Evolutionary conservation across 805 yeast species (phyloP).

Genomic region (Blastobotrys americana): DNA sequence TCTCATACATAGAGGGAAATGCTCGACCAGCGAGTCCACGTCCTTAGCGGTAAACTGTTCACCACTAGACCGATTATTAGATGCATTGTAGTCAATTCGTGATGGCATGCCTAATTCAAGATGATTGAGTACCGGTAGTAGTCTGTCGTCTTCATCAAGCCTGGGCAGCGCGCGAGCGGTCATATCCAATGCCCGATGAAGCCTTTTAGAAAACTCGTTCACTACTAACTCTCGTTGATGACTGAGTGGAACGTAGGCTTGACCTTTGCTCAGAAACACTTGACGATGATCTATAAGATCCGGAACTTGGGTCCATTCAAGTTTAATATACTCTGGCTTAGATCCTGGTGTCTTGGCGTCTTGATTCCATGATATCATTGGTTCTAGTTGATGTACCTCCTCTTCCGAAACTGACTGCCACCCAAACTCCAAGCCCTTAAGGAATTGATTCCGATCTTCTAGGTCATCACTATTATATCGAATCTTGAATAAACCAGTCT

Average conservation of each 20-base stretch:
- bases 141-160: constrained; percentile 84
- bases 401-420: constrained; percentile 61
- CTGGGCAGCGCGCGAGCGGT: constrained; percentile 77
- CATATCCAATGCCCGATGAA: constrained; percentile 46
- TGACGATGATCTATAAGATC: constrained; percentile 69
- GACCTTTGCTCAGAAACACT: constrained; percentile 60
- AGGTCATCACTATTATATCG: constrained; percentile 60
- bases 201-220: constrained; percentile 53
- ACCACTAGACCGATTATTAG: constrained; percentile 16
- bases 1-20: constrained; percentile 78
- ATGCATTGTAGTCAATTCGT: constrained; percentile 27
- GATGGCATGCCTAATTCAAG: constrained; percentile 61
- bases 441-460: constrained; percentile 63
- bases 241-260: constrained; percentile 77
- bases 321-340: constrained; percentile 65
- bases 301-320: constrained; percentile 80
- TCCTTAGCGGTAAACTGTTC: constrained; percentile 53
- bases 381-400: constrained; percentile 48
- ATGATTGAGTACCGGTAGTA: constrained; percentile 76
- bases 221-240: constrained; percentile 66
- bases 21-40: constrained; percentile 48
- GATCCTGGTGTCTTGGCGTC: constrained; percentile 30
- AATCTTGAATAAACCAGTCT: constrained; percentile 62
- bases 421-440: constrained; percentile 56
- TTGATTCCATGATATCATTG: constrained; percentile 45